Base-by-base conservation (phyloP, 352 stramenopile species). In the Phytophthora palmivora region DNA sequence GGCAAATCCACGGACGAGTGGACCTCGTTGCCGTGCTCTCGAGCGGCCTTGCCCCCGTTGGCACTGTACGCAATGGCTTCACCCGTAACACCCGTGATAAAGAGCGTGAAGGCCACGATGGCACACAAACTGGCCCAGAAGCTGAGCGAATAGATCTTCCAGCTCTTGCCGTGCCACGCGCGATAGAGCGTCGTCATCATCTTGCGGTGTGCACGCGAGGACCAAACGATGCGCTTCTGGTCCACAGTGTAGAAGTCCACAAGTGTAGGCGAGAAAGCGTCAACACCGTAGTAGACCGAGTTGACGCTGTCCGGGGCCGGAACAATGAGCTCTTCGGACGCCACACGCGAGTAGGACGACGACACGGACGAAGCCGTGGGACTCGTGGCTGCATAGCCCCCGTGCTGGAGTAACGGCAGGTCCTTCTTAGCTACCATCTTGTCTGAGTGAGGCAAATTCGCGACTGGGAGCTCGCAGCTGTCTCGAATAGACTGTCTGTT, bases 111-210 rank as follows among this genome's bases (percentile, higher is more conserved):
- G 39, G 79, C 79, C 26, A 74, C 56, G 14, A 88, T 77, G 36
- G 76, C 84, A 49, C 72, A 79, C 2, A 87, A 52, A 18, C 80
- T 76, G 14, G 67, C 70, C 82, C 82, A 93, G 62, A 91, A 89
- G 68, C 84, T 93, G 28, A 92, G 68, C 58, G 86, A 95, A 58
- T 79, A 76, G 24, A 79, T 26, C 63, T 89, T 88, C 86, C 86
- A 95, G 37, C 58, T 56, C 48, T 83, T 78, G 45, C 70, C 79
- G 58, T 91, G 77, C 79, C 83, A 92, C 21, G 86, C 82, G 48
- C 80, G 74, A 51, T 92, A 82, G 6, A 95, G 81, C 64, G 86
- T 95, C n/a, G 79, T 90, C 81, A 95, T 92, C 76, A 92, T 93
- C 69, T 95, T 95, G 73, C 86, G 86, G 69, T 95, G 86, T 39